Evolutionary conservation across 441 rosid genomes (phyloP).

Genomic region (Biscutella laevigata): DNA sequence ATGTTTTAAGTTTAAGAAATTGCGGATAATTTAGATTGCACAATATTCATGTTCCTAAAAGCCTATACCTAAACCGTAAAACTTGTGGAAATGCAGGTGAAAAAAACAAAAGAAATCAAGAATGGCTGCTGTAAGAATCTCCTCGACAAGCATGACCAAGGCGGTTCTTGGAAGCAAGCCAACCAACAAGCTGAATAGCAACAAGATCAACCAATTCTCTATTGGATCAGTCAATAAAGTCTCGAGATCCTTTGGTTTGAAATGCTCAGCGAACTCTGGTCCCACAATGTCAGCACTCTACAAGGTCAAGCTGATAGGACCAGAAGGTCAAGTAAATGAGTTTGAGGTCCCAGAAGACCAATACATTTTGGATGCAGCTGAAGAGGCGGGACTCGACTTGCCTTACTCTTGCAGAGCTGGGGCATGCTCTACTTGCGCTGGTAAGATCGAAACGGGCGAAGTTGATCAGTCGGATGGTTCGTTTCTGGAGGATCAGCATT

Average conservation of each 20-base stretch:
- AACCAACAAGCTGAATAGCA: conserved; percentile 20
- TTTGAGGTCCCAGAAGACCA: conserved; percentile 52
- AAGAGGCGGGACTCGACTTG: conserved; percentile 64
- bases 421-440: conserved; percentile 80
- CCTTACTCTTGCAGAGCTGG: conserved; percentile 91
- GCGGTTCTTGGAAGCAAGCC: conserved; percentile 30
- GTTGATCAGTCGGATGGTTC: conserved; percentile 80
- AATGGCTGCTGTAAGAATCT: conserved; percentile 44
- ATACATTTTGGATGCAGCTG: conserved; percentile 71
- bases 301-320: conserved; percentile 77
- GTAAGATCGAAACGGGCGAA: conserved; percentile 41
- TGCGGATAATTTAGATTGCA: neutral
- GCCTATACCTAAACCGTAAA: neutral
- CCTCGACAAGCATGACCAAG: conserved; percentile 33
- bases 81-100: conserved; percentile 19
- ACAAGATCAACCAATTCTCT: conserved; percentile 27
- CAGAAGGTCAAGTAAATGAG: conserved; percentile 46
- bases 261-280: conserved; percentile 40
- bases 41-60: neutral
- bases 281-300: conserved; percentile 46
- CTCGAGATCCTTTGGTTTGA: conserved; percentile 54
- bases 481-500: conserved; percentile 53
- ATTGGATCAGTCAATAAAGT: conserved; percentile 42
- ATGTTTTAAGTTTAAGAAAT: neutral
- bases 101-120: no score